Evolutionary conservation across 805 yeast genomes (phyloP), one percentile per base, ranked within the genome.

Genomic region (Deakozyma indianensis): DNA sequence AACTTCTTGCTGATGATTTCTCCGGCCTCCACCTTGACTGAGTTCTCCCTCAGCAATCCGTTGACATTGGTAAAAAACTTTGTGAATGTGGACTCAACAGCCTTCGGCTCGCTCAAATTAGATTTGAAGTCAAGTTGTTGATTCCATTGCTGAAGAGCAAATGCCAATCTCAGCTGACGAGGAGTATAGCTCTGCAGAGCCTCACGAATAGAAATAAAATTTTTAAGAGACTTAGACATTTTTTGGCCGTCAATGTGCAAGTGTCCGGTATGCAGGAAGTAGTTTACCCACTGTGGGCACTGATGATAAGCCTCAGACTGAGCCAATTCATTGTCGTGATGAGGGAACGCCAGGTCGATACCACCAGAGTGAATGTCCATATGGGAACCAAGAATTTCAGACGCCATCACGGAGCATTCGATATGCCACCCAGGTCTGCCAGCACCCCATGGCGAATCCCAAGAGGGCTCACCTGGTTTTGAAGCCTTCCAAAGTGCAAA

Each of bases 401-500:
- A 74, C 1, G 97, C 97, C 98, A 92, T 92, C 20, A 92, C 98
- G 5, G 96, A 87, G 73, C 98, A 92, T 66, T 92, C 98, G 62
- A 92, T 92, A 62, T 92, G 98, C 98, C 98, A 92, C 3, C 98
- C 98, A 14, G 98, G 98, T 62, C 98, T 80, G 45, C 98, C 98
- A 48, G 70, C 70, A 22, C 98, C 98, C 97, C 97, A 92, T 23
- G 90, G 88, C 1, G 96, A 85, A 3, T 71, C 75, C 97, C 97
- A 92, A 42, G 78, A 74, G 22, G 98, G 98, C 66, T 92, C 98
- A 55, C 98, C 98, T 4, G 95, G 90, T 61, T 92, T 92, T 4
- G 95, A 83, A 0, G 88, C 77, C 61, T 92, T 92, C 98, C 98
- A 92, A 28, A 92, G 71, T 1, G 98, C 98, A 65, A 92, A 92